Evolutionary conservation across 106 monocot genomes (phyloP), one percentile per base, ranked within the genome.

Genomic region (Dactylorhiza incarnata): DNA sequence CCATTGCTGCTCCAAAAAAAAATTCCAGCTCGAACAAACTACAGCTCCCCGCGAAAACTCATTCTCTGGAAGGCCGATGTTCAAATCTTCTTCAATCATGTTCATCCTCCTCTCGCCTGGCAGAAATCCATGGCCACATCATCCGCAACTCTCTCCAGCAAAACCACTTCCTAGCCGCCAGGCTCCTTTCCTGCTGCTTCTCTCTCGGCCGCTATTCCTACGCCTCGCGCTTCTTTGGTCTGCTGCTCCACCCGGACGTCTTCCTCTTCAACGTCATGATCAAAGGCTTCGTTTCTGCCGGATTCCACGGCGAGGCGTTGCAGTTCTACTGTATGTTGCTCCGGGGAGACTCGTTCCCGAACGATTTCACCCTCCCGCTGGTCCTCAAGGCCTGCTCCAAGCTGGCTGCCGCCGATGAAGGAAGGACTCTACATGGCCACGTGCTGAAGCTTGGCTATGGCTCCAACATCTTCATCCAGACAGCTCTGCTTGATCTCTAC

Each of bases 131-230:
- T 8, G 62, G 22, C 24, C 62, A 62, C 20, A 25, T 62, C 62
- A 62, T 62, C 62, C 62, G 62, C 23, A 62, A 9, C 75, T 45
- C 54, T 19, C 75, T 53, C 43, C 75, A 75, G 12, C 75, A 75
- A 58, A 45, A 75, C 54, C 75, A 75, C 53, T 45, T 55, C 37
- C 37, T 55, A 16, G 25, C 53, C 24, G 13, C 43, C 12, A 62
- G 24, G 22, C 62, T 62, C 62, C 1, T 62, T 25, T 62, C 62
- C 62, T 62, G 22, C 20, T 62, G 23, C 62, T 62, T 62, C 62
- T 23, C 62, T 9, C 62, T 62, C n/a, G 62, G 62, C 62, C 6
- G 23, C 20, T 25, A 62, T 62, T 62, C 62, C 24, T 62, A 62
- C 22, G 62, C 62, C 37, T 55, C 75, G 6, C 75, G 56, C 26